Evolutionary conservation across 257 asterid genomes (phyloP).

Genomic region (Scutellaria galericulata): DNA sequence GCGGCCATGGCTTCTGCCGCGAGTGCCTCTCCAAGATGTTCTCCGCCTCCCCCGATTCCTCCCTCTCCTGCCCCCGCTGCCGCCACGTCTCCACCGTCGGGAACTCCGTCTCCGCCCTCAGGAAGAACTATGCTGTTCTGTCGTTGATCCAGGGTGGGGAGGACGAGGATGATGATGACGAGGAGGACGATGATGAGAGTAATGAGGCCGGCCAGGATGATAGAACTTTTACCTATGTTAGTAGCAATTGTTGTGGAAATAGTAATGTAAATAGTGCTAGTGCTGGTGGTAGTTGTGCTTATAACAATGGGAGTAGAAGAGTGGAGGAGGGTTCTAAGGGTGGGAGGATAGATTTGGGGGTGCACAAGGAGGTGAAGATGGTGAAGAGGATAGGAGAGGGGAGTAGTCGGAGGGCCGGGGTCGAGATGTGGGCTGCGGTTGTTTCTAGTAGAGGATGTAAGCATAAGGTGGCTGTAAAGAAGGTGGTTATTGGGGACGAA

Average conservation of each 20-base stretch:
- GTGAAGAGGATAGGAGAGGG: constrained; percentile 73
- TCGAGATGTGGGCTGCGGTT: constrained; percentile 78
- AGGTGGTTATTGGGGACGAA: constrained; percentile 66
- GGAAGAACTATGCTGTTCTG: constrained; percentile 81
- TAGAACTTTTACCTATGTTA: background rate
- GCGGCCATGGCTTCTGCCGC: constrained; percentile 98
- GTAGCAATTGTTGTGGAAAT: constrained; percentile 31
- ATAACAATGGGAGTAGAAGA: constrained; percentile 46
- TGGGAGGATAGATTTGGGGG: constrained; percentile 68
- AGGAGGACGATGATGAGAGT: constrained; percentile 50
- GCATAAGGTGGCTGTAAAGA: constrained; percentile 87
- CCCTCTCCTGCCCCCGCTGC: constrained; percentile 95
- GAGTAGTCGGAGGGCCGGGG: constrained; percentile 54
- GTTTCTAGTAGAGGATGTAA: constrained; percentile 62
- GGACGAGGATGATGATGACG: constrained; percentile 74
- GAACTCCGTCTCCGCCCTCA: constrained; percentile 83
- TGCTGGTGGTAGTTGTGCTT: constrained; percentile 34
- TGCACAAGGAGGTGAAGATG: constrained; percentile 72
- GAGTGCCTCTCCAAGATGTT: constrained; percentile 88
- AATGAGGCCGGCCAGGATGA: constrained; percentile 35
- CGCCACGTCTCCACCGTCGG: constrained; percentile 92
- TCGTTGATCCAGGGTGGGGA: constrained; percentile 72
- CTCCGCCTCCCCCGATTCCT: constrained; percentile 70
- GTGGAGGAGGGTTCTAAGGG: constrained; percentile 49
- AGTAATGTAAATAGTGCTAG: constrained; percentile 36